phyloP scores from a whole-genome alignment of 176 grass and related monocot species.

The Musa acuminata region DNA sequence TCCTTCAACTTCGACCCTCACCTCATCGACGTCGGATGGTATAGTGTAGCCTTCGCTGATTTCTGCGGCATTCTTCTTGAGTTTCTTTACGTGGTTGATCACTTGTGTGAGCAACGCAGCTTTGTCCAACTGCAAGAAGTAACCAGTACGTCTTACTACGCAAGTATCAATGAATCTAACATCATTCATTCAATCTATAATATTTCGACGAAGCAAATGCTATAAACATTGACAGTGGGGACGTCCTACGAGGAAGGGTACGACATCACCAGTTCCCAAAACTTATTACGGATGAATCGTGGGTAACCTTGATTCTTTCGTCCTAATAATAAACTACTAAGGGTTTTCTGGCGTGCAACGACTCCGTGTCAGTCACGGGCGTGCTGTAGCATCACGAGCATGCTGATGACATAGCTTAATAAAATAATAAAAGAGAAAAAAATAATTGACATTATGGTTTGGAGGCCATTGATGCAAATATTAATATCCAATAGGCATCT shows the following conservation, averaged over 20 bases:
- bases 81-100: conserved; percentile 64
- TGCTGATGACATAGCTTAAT: not conserved
- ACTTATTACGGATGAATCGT: too few relatives aligned
- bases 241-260: too few relatives aligned
- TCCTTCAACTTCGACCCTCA: conserved; percentile 36
- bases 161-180: too few relatives aligned
- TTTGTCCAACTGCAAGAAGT: conserved; percentile 65
- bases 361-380: not conserved
- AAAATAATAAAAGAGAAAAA: not conserved
- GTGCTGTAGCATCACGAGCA: not conserved
- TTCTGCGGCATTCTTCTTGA: conserved; percentile 46
- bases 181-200: too few relatives aligned
- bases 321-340: not conserved
- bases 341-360: not conserved
- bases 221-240: too few relatives aligned
- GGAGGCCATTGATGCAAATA: too few relatives aligned
- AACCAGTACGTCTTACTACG: not conserved
- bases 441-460: not conserved
- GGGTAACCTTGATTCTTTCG: not conserved
- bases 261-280: too few relatives aligned
- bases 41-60: conserved; percentile 37
- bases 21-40: conserved; percentile 68
- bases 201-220: too few relatives aligned
- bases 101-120: conserved; percentile 72
- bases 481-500: too few relatives aligned